Percentiles rank a stretch among this genome's conserved stretches.
These are phyloP conservation scores for Hydrangea macrophylla DNA, from an alignment of 148 eudicot genomes.

Conservation along the genomic window DNA sequence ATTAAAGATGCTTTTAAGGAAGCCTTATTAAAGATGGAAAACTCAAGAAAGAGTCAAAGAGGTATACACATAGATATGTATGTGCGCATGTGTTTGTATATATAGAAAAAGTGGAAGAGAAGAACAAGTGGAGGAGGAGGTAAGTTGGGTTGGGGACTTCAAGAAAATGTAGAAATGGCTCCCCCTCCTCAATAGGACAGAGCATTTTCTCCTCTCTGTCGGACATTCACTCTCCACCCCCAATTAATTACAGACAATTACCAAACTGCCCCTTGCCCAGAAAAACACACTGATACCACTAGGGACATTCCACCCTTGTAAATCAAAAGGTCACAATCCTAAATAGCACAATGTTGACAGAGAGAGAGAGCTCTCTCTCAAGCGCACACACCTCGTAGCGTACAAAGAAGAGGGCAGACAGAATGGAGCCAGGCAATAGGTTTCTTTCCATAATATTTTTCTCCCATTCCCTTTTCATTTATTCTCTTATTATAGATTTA, in stretches of 20 bases:
- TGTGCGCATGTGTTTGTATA: no score
- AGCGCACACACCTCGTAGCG: neutral
- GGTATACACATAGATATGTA: no score
- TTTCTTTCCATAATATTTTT: neutral
- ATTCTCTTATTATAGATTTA: neutral
- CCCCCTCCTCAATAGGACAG: neutral
- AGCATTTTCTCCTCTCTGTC: neutral
- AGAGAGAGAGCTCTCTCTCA: neutral
- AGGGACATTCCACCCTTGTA: neutral
- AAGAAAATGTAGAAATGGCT: neutral
- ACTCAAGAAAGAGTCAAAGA: no score
- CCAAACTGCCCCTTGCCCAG: neutral
- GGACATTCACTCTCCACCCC: neutral
- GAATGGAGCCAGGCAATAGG: conserved; percentile 38
- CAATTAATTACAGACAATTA: no score
- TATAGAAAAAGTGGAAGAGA: neutral
- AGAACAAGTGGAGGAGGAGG: neutral
- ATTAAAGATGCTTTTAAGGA: no score
- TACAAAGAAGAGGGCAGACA: conserved; percentile 23
- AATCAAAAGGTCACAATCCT: neutral
- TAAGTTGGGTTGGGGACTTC: neutral
- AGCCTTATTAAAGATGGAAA: no score
- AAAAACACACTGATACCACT: neutral
- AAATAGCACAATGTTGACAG: neutral
- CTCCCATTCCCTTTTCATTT: neutral